Base-by-base conservation (phyloP, 208 protist species). In the Acanthamoeba royreba region DNA sequence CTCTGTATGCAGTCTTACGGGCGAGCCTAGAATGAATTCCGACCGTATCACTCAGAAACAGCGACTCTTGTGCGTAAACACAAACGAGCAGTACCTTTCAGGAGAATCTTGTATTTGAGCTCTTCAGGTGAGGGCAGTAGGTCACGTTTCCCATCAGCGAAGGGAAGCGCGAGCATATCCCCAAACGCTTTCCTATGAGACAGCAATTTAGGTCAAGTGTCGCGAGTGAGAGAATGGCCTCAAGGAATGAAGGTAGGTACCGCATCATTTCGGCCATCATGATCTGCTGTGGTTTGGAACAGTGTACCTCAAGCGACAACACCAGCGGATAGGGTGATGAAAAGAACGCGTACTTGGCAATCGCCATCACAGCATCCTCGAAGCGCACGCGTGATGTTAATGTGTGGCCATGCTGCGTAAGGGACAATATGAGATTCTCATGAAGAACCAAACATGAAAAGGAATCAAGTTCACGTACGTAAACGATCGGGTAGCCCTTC, bases 301-400 rank as follows among this genome's bases (percentile, higher is more conserved):
- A 97, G 92, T 98, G 98, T 13, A 95, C 95, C 74, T 98, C 98
- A 0, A 98, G 83, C 8, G 94, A 97, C 19, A 98, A 89, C 53
- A 98, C 96, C 0, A 98, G 81, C 4, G 98, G 97, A 66, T 96
- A 98, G 15, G 69, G 85, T 22, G 94, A 95, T 9, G 61, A 46
- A 13, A 85, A 93, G 89, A 98, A 98, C 0, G 95, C 97, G 88
- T 96, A 86, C n/a, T 96, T 72, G 53, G 45, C 52, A 52, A 98
- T 97, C 3, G 90, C 92, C 42, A 92, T 49, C 31, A 95, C 40
- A 17, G 97, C 97, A 77, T 97, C 96, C 53, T 55, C 53, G 31
- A 98, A 98, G n/a, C 72, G 91, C 31, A 98, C 97, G 83, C 97
- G 97, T 13, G 61, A 92, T 0, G 96, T 98, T 0, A 98, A 86